Conservation (phyloP, 768 basidiomycete species). For the Hygrocybe coccinea region DNA sequence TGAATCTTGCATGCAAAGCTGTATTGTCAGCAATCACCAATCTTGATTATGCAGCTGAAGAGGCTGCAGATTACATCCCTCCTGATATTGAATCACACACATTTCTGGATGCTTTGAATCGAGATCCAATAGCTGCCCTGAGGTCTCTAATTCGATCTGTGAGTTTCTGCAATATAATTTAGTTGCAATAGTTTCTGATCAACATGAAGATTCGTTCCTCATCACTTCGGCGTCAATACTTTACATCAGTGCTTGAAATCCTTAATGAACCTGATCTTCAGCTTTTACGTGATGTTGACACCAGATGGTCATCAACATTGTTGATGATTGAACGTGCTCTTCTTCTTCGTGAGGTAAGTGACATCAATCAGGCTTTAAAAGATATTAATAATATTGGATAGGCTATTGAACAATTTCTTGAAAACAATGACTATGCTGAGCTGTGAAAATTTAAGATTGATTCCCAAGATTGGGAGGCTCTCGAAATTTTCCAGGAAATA, state of each 20-base stretch:
- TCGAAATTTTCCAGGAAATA: slow-evolving; percentile 20
- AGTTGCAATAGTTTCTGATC: slow-evolving; percentile 2
- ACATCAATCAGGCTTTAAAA: slow-evolving; percentile 2
- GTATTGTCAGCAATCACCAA: slow-evolving; percentile 24
- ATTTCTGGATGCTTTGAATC: no score
- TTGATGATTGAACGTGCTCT: slow-evolving; percentile 29
- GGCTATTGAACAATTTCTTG: slow-evolving; percentile 25
- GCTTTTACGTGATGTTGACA: slow-evolving; percentile 24
- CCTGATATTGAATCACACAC: not conserved
- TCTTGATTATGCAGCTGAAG: slow-evolving; percentile 10
- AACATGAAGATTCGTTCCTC: slow-evolving; percentile 18
- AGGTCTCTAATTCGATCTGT: slow-evolving; percentile 22
- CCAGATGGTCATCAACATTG: slow-evolving; percentile 28
- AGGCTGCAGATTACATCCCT: slow-evolving; percentile 3
- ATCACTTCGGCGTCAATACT: slow-evolving; percentile 22
- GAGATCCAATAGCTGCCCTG: slow-evolving; percentile 20
- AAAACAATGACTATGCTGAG: slow-evolving; percentile 19
- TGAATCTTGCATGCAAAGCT: slow-evolving; percentile 31
- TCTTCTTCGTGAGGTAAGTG: slow-evolving; percentile 21
- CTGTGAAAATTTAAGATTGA: slow-evolving; percentile 20
- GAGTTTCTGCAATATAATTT: slow-evolving; percentile 1
- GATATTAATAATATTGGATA: slow-evolving; percentile 9
- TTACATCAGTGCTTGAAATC: slow-evolving; percentile 16
- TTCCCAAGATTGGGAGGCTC: slow-evolving; percentile 23
- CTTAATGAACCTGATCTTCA: slow-evolving; percentile 15